phyloP scores from a whole-genome alignment of 1,139 yeast genomes.

The Insectozyma bohioensis region DNA sequence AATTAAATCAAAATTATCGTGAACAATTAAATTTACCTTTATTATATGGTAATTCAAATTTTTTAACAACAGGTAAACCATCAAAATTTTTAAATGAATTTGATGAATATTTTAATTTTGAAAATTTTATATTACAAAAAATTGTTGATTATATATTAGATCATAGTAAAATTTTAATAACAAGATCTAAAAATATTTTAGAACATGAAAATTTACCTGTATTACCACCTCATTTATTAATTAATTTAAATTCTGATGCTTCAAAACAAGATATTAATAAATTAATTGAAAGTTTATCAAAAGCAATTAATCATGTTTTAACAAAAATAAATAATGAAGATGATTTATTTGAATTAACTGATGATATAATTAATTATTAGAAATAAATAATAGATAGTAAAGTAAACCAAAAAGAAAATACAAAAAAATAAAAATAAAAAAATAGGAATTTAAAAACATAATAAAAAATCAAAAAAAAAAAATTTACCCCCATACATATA shows the following conservation, averaged over 20 bases:
- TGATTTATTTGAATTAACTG: conserved; percentile 20
- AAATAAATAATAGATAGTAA: neutral
- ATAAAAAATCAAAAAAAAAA: too few relatives aligned
- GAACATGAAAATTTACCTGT: conserved; percentile 79
- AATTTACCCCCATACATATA: too few relatives aligned
- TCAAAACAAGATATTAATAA: conserved; percentile 49
- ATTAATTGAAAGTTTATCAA: conserved; percentile 18
- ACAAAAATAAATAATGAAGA: conserved; percentile 15
- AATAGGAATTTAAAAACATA: too few relatives aligned
- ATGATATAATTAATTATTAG: conserved; percentile 18
- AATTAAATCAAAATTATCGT: conserved; percentile 47
- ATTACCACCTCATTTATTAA: conserved; percentile 63
- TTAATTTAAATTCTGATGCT: conserved; percentile 59
- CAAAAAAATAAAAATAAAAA: too few relatives aligned
- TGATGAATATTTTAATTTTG: conserved; percentile 52
- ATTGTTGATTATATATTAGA: conserved; percentile 56
- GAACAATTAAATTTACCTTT: conserved; percentile 43
- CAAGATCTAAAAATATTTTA: conserved; percentile 67
- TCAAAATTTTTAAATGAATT: conserved; percentile 34
- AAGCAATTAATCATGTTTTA: conserved; percentile 21
- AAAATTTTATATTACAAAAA: conserved; percentile 60
- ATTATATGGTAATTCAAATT: conserved; percentile 44
- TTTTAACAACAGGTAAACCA: conserved; percentile 41
- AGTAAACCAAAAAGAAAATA: too few relatives aligned
- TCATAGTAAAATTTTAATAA: conserved; percentile 56